Evolutionary conservation across 192 early-diverging fungal species (phyloP).

Genomic region (Backusella circina): DNA sequence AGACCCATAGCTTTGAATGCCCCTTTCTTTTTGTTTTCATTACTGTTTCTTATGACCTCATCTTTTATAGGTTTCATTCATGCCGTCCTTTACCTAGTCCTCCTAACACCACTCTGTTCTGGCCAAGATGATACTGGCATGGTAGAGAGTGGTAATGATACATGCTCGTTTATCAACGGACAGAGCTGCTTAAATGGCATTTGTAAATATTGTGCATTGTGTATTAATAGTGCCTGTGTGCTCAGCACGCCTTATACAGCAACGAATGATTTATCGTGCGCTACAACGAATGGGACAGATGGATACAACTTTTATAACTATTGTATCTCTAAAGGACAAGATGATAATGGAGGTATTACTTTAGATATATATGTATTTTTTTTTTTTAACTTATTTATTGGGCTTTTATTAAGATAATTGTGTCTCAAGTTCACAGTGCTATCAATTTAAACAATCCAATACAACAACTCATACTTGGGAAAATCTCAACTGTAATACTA

Average conservation of each 20-base stretch:
- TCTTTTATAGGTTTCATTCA: neutral
- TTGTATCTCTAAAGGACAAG: slow-evolving; percentile 16
- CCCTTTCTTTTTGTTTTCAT: neutral
- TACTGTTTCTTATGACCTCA: neutral
- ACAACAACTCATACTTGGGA: slow-evolving; percentile 3
- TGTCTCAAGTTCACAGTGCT: slow-evolving; percentile 12
- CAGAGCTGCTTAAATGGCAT: slow-evolving; percentile 6
- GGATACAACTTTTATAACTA: slow-evolving; percentile 16
- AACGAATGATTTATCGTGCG: neutral
- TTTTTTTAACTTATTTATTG: neutral
- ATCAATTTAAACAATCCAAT: slow-evolving; percentile 4
- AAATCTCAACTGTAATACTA: slow-evolving; percentile 3
- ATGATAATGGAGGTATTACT: slow-evolving; percentile 4
- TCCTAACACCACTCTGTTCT: neutral
- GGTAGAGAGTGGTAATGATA: neutral
- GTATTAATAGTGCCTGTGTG: slow-evolving; percentile 16
- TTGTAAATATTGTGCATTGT: slow-evolving; percentile 25
- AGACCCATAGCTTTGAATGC: neutral
- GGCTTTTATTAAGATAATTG: neutral
- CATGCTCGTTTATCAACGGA: slow-evolving; percentile 10
- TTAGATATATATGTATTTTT: neutral
- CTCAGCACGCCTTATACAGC: neutral
- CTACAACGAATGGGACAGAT: neutral
- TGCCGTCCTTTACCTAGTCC: neutral
- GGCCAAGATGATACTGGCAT: neutral